phyloP scores from a whole-genome alignment of 257 asterid species.

The Solanum stenotomum region DNA sequence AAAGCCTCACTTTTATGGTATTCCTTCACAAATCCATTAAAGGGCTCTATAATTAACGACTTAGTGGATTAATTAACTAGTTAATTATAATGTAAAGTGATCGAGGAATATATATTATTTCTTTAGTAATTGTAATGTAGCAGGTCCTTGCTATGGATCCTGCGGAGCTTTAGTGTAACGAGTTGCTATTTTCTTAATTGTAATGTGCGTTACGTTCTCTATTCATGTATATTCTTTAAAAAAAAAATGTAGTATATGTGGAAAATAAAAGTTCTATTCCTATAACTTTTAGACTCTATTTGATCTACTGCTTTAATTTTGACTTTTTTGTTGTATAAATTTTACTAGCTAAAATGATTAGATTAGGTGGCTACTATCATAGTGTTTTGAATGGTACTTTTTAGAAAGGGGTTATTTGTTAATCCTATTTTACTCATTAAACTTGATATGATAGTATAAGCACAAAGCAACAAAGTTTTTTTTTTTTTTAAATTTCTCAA shows the following conservation, averaged over 20 bases:
- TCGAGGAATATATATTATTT: not conserved
- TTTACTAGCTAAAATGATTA: not conserved
- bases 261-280: not conserved
- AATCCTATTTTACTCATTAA: not conserved
- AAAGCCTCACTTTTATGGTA: slow-evolving; percentile 42
- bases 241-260: not conserved
- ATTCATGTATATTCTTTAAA: not conserved
- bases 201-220: not conserved
- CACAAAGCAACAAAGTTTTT: not conserved
- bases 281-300: not conserved
- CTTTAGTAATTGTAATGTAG: not conserved
- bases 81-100: not conserved
- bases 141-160: not conserved
- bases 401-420: not conserved
- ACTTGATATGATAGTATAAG: not conserved
- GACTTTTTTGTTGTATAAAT: not conserved
- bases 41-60: slow-evolving; percentile 4
- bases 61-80: not conserved
- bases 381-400: not conserved
- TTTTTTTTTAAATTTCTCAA: not conserved
- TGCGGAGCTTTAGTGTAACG: not conserved
- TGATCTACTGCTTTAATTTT: not conserved
- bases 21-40: slow-evolving; percentile 27
- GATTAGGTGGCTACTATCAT: not conserved
- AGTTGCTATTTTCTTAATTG: too few species aligned